phyloP scores from a whole-genome alignment of 306 rosid genomes.

The Parietaria judaica region DNA sequence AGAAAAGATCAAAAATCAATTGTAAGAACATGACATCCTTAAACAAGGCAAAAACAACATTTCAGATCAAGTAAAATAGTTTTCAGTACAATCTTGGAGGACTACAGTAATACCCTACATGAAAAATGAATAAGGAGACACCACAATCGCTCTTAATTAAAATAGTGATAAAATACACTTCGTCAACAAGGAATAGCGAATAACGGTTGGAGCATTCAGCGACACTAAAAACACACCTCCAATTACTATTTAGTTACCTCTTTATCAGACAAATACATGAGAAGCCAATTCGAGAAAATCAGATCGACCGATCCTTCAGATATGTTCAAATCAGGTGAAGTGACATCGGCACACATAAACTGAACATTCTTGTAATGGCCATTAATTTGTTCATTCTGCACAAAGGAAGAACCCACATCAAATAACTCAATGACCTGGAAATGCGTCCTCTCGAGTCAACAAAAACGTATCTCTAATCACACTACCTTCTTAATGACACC shows the following conservation, averaged over 20 bases:
- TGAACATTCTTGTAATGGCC: constrained; percentile 73
- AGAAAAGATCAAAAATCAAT: neutral
- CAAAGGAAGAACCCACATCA: constrained; percentile 1
- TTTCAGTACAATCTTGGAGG: too few species aligned
- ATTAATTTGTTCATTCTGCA: constrained; percentile 73
- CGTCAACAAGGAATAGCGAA: neutral
- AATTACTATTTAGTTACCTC: constrained; percentile 44
- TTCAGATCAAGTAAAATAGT: too few species aligned
- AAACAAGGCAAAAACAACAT: neutral
- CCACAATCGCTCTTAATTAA: too few species aligned
- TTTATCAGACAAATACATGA: constrained; percentile 82
- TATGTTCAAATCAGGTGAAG: constrained; percentile 52
- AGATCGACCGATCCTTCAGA: constrained; percentile 67
- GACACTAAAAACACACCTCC: too few species aligned
- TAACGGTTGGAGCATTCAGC: neutral
- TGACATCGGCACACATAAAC: constrained; percentile 90
- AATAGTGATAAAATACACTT: too few species aligned
- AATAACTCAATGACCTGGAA: constrained; percentile 1
- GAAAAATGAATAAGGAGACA: too few species aligned
- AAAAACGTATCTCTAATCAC: constrained; percentile 3
- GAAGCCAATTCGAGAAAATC: constrained; percentile 93
- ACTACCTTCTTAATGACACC: constrained; percentile 62
- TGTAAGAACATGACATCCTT: neutral
- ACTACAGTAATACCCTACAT: too few species aligned
- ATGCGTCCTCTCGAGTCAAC: neutral